Evolutionary conservation across 2,329 filamentous ascomycete genomes (phyloP).

Genomic region (Parastagonospora nodorum): DNA sequence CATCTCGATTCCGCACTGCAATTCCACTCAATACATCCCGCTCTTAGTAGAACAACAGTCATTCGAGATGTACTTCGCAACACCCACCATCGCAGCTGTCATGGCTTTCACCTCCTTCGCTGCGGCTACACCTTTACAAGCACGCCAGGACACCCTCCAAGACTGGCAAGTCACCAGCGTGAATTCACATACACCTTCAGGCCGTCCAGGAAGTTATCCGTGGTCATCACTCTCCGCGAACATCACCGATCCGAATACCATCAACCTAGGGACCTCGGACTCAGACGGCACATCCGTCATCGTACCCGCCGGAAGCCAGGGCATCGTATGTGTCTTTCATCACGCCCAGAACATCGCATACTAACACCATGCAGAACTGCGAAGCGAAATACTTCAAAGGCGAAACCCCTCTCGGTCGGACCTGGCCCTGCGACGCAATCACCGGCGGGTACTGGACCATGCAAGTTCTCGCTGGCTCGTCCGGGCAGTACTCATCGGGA

Average conservation of each 20-base stretch:
- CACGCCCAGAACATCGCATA: neutral
- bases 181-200: constrained; percentile 8
- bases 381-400: constrained; percentile 25
- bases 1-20: neutral
- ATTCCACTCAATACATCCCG: neutral
- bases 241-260: constrained; percentile 34
- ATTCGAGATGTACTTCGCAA: constrained; percentile 8
- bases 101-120: constrained; percentile 12
- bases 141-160: constrained; percentile 17
- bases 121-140: constrained; percentile 13
- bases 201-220: constrained; percentile 24
- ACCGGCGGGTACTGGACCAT: constrained; percentile 31
- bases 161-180: constrained; percentile 27
- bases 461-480: constrained; percentile 16
- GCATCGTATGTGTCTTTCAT: constrained; percentile 6
- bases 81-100: constrained; percentile 8
- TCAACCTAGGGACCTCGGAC: constrained; percentile 14
- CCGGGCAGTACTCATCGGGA: constrained; percentile 4
- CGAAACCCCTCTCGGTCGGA: constrained; percentile 23
- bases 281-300: constrained; percentile 11
- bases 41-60: neutral
- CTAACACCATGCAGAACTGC: constrained; percentile 22
- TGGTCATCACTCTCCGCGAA: constrained; percentile 28
- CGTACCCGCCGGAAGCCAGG: constrained; percentile 22
- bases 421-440: constrained; percentile 29